These are phyloP conservation scores for Ceratocystis huliohia DNA, from an alignment of 2,329 filamentous ascomycete genomes.

Conservation along the genomic window DNA sequence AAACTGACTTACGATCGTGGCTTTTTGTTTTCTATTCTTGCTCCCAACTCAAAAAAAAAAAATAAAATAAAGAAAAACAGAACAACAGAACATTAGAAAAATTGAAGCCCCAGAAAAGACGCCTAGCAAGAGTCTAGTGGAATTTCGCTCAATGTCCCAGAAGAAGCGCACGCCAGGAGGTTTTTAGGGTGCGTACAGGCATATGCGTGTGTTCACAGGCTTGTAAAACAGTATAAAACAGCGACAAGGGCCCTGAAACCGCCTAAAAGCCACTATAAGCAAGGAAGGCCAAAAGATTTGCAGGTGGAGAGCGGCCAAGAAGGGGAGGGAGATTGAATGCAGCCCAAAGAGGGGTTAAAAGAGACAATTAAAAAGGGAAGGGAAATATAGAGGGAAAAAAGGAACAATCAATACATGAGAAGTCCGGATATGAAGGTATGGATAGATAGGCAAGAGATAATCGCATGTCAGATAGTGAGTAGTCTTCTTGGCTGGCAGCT, in stretches of 20 bases:
- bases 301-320: background rate
- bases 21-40: background rate
- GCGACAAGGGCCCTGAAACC: constrained; percentile 1
- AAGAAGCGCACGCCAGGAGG: too few species aligned
- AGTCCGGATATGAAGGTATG: too few species aligned
- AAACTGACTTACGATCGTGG: constrained; percentile 1
- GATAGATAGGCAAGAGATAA: too few species aligned
- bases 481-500: too few species aligned
- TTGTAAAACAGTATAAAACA: background rate
- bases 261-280: constrained; percentile 1
- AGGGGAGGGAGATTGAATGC: background rate
- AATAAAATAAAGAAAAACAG: background rate
- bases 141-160: too few species aligned
- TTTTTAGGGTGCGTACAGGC: too few species aligned
- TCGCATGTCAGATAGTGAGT: too few species aligned
- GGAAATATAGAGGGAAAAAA: background rate
- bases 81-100: background rate
- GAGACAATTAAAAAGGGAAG: background rate
- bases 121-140: background rate
- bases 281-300: background rate
- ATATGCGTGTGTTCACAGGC: too few species aligned
- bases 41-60: background rate
- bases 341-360: constrained; percentile 13
- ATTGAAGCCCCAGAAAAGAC: background rate
- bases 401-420: too few species aligned